Evolutionary conservation across 805 yeast genomes (phyloP).

Genomic region (Clavispora phyllophila): DNA sequence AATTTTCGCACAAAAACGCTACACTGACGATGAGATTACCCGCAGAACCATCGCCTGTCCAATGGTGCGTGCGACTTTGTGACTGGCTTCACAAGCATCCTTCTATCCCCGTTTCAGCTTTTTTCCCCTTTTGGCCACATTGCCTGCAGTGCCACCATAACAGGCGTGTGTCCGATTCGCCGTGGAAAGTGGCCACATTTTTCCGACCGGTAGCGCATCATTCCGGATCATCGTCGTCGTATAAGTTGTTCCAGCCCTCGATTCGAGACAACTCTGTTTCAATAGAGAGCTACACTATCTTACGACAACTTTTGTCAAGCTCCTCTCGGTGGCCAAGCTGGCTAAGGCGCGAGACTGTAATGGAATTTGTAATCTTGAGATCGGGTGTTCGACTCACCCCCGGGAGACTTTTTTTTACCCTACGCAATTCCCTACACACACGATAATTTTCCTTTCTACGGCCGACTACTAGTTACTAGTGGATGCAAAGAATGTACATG

Average conservation of each 20-base stretch:
- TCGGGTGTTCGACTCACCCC: conserved; percentile 45
- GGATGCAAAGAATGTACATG: too few relatives aligned
- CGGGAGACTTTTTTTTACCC: conserved; percentile 30
- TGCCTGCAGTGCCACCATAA: too few relatives aligned
- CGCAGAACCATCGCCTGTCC: neutral
- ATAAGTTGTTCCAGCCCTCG: too few relatives aligned
- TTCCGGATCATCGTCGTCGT: too few relatives aligned
- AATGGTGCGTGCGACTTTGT: neutral
- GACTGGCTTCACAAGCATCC: neutral
- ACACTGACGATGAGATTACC: conserved; percentile 3
- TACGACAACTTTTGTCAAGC: neutral
- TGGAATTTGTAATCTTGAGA: conserved; percentile 35
- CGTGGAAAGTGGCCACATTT: too few relatives aligned
- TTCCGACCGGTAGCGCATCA: too few relatives aligned
- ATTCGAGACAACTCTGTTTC: too few relatives aligned
- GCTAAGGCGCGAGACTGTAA: conserved; percentile 44
- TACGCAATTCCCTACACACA: too few relatives aligned
- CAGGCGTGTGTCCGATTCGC: too few relatives aligned
- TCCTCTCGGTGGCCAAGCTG: conserved; percentile 41
- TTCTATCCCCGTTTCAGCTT: neutral
- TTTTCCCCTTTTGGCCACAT: neutral
- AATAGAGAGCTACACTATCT: too few relatives aligned
- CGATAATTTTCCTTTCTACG: too few relatives aligned
- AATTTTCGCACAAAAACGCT: conserved; percentile 6
- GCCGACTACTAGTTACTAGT: too few relatives aligned